Percentiles rank a stretch among this genome's conserved stretches.
These are phyloP conservation scores for Aspergillus phoenicis DNA, from an alignment of 2,329 filamentous ascomycete genomes.

Conservation along the genomic window DNA sequence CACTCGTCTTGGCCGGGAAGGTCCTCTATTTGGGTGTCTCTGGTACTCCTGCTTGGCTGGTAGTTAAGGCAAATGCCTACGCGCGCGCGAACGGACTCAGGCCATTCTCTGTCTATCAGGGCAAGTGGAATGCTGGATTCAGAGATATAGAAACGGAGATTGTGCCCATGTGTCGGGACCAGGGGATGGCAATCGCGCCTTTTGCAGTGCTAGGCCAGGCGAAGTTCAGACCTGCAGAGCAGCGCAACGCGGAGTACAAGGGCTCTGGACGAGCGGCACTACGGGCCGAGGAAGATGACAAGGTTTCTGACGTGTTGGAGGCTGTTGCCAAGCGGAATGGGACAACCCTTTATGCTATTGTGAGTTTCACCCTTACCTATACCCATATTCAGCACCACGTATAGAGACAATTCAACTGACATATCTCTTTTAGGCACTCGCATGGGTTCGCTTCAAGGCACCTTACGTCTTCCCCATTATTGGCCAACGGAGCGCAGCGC, in stretches of 20 bases:
- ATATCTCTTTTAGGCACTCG: constrained; percentile 38
- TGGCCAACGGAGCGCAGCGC: constrained; percentile 56
- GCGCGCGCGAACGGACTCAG: constrained; percentile 15
- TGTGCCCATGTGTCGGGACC: constrained; percentile 18
- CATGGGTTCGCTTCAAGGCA: constrained; percentile 57
- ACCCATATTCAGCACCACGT: background rate
- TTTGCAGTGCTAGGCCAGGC: constrained; percentile 13
- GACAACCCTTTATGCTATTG: constrained; percentile 11
- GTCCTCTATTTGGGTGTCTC: constrained; percentile 18
- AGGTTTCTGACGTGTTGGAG: constrained; percentile 16
- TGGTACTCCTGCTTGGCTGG: constrained; percentile 16
- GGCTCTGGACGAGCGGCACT: constrained; percentile 1
- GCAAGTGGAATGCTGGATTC: constrained; percentile 12
- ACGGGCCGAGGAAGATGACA: constrained; percentile 10
- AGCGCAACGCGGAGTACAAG: background rate
- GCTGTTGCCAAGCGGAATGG: constrained; percentile 11
- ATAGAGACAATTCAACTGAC: background rate
- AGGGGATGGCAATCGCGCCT: constrained; percentile 18
- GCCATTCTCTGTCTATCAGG: constrained; percentile 16
- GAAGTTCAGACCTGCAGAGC: constrained; percentile 8
- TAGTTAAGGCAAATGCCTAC: constrained; percentile 20
- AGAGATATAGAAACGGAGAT: constrained; percentile 16
- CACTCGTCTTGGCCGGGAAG: constrained; percentile 12
- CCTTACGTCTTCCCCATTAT: constrained; percentile 58
- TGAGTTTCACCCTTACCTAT: background rate